phyloP scores from a whole-genome alignment of 805 yeast species.

The Metschnikowia drakensbergensis region DNA sequence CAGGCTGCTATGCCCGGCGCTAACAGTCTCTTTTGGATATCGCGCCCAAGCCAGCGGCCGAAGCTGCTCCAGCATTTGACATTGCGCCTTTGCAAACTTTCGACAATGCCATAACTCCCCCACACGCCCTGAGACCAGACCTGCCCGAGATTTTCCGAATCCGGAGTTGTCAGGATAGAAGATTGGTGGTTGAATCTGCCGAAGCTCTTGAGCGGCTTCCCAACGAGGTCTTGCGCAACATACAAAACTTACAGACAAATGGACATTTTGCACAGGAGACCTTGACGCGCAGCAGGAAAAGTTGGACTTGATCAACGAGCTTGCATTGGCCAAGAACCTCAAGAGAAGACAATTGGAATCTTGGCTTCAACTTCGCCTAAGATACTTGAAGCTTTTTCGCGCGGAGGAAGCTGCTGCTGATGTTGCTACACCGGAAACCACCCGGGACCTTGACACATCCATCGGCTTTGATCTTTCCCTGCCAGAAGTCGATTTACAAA shows the following conservation, averaged over 20 bases:
- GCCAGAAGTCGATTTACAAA: conserved; percentile 24
- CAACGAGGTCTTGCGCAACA: conserved; percentile 29
- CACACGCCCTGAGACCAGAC: conserved; percentile 14
- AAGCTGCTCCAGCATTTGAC: background rate
- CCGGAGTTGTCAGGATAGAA: conserved; percentile 48
- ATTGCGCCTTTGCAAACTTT: conserved; percentile 37
- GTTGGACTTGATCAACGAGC: conserved; percentile 31
- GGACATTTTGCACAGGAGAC: conserved; percentile 16
- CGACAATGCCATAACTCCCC: conserved; percentile 20
- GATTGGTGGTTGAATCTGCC: conserved; percentile 42
- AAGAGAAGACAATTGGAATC: conserved; percentile 32
- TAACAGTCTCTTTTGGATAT: conserved; percentile 17
- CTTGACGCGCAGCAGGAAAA: conserved; percentile 32
- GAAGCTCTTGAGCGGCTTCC: conserved; percentile 44
- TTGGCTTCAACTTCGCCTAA: conserved; percentile 29
- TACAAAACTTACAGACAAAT: conserved; percentile 25
- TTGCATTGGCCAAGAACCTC: conserved; percentile 25
- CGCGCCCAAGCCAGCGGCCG: conserved; percentile 3
- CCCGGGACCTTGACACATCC: conserved; percentile 17
- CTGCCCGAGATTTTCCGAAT: conserved; percentile 31
- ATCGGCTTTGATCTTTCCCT: conserved; percentile 26
- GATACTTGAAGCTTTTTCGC: conserved; percentile 26
- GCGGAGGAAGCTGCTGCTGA: conserved; percentile 17
- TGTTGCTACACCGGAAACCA: conserved; percentile 2
- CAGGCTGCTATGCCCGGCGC: conserved; percentile 15